These are phyloP conservation scores for Fusarium pseudocircinatum DNA, from an alignment of 2,329 filamentous ascomycete genomes.

Conservation along the genomic window DNA sequence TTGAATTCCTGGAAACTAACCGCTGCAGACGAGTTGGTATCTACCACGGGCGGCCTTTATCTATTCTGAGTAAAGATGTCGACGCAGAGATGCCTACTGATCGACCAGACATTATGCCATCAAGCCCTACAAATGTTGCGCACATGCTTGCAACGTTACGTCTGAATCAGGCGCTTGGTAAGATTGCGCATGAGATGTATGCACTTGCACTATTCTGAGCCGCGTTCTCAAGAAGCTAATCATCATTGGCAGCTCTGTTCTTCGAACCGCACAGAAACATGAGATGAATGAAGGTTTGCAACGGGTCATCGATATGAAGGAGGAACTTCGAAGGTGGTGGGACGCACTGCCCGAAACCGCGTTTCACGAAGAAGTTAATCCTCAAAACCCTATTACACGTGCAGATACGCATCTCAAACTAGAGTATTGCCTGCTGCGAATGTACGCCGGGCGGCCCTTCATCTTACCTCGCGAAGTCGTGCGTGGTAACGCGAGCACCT, in stretches of 20 bases:
- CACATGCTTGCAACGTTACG: constrained; percentile 57
- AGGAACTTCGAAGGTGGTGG: constrained; percentile 52
- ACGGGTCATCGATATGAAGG: constrained; percentile 49
- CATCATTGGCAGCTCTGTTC: constrained; percentile 42
- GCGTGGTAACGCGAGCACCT: constrained; percentile 42
- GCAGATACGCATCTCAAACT: constrained; percentile 61
- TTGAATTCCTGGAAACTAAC: constrained; percentile 15
- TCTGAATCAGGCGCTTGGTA: constrained; percentile 49
- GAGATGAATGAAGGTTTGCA: constrained; percentile 47
- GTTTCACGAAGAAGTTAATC: constrained; percentile 51
- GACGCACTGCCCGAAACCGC: constrained; percentile 47
- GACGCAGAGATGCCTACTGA: constrained; percentile 63
- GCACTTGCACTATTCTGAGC: constrained; percentile 5
- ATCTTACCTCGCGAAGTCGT: constrained; percentile 52
- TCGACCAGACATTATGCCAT: constrained; percentile 54
- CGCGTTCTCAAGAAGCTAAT: constrained; percentile 10
- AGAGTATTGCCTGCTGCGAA: constrained; percentile 62
- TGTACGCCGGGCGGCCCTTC: constrained; percentile 64
- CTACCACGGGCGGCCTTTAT: constrained; percentile 65
- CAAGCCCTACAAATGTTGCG: constrained; percentile 54
- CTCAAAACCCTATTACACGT: constrained; percentile 54
- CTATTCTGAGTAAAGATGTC: constrained; percentile 61
- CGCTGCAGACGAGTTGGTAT: constrained; percentile 61
- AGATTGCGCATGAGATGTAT: constrained; percentile 53
- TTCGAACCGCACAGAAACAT: constrained; percentile 47